Evolutionary conservation across 768 basidiomycete species (phyloP), one percentile per base, ranked within the genome.

Genomic region (Lentinula sp.): DNA sequence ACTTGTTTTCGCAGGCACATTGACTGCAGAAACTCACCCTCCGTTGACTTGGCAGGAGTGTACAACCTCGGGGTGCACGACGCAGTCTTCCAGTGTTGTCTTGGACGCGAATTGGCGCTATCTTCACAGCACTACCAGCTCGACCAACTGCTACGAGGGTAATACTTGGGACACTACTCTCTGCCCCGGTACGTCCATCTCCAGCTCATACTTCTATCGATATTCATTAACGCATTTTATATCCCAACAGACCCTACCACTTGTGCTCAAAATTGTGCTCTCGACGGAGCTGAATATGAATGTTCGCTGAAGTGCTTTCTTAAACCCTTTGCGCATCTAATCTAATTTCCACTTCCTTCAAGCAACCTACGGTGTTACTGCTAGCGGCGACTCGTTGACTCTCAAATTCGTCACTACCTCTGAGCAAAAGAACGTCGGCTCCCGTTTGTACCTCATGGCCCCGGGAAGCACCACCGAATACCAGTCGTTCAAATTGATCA

Each of bases 61-160:
- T 66, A 69, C 73, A 6, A 55, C 69, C 13, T 61, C 63, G 45
- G 73, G 72, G 49, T 74, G 73, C 67, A 68, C 64, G 16, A 64
- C 69, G 18, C 54, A 62, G 48, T 40, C 32, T 2, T 52, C 59
- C 15, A 53, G 61, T 31, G 70, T 77, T 62, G 72, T 72, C 28
- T 70, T 77, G 67, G 76, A 76, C 65, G 52, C 74, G 42, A 75
- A 76, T 69, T 76, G 75, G 75, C 73, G 75, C 45, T 76, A 73
- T 71, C 60, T 73, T n/a, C 70, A 73, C 62, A 61, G 42, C 60
- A 65, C 62, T 34, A 42, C 34, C 18, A 34, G 57, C 13, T 51
- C 23, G 5, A 59, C 57, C 10, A 62, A 63, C 53, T 60, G 75
- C 68, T 75, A 76, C 72, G 75, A 73, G 62, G 74, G 76, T 49